Evolutionary conservation across 2,329 filamentous ascomycete species (phyloP), one percentile per base, ranked within the genome.

Genomic region (Trematosphaeria pertusa): DNA sequence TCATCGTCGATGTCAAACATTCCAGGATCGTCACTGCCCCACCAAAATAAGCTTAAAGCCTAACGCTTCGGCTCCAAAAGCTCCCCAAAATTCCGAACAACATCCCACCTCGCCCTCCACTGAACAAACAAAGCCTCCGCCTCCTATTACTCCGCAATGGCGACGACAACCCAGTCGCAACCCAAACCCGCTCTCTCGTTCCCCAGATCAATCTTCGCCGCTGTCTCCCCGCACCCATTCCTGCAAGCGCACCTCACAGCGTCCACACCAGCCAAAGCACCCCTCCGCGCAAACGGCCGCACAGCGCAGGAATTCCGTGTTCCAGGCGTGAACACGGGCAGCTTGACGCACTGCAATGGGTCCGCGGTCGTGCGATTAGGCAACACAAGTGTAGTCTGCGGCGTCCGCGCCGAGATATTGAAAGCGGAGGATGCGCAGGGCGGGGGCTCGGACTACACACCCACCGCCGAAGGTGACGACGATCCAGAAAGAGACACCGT

Each of bases 301-400:
- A 73, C 79, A 2, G 83, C 89, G 5, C 76, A 81, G 21, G 82
- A 92, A 62, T 84, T 86, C 48, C 87, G 94, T 34, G 71, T 79
- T 17, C 85, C 88, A n/a, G 85, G 86, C 24, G 80, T 94, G 60
- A 94, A 97, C 72, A 85, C 85, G 0, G 88, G 89, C 19, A 94
- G 90, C 17, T 78, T 99, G 38, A 89, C 91, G 0, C 91, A 99
- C 71, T 88, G 91, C 45, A 87, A 96, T 67, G 94, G 94, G 40
- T 95, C 90, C 62, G 88, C 93, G 1, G 87, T 97, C 0, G 88
- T 97, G 38, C 85, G 94, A 26, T 79, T 89, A 40, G 94, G 94
- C 36, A 90, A 95, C 71, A 97, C 93, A 1, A 91, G 91, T 1
- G 90, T 92, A n/a, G 92, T 99, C 28, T 97, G 92, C 68, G 94